Conservation (phyloP, 805 yeast genomes). For the Saccharomycopsis capsularis region DNA sequence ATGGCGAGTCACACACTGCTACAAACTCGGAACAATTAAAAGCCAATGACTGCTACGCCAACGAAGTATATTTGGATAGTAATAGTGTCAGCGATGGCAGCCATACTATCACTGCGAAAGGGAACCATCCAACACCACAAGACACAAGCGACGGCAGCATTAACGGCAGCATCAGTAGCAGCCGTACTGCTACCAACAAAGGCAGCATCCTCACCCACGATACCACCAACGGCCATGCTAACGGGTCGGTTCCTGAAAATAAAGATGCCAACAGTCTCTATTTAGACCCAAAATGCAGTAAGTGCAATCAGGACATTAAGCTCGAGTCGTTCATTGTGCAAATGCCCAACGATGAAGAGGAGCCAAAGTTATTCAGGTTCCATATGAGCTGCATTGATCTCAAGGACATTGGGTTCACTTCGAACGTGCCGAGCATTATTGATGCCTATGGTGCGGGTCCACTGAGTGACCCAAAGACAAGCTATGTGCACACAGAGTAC, state of each 20-base stretch:
- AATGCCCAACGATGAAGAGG: neutral
- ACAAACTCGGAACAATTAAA: neutral
- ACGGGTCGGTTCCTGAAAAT: neutral
- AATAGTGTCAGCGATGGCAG: neutral
- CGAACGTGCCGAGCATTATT: constrained; percentile 1
- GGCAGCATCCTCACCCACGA: neutral
- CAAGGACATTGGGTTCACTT: neutral
- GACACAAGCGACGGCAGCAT: neutral
- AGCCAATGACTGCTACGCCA: neutral
- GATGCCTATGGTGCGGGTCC: constrained; percentile 4
- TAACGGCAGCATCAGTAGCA: too few species aligned
- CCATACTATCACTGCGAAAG: neutral
- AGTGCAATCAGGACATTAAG: constrained; percentile 7
- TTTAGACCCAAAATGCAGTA: constrained; percentile 7
- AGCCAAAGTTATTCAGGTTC: constrained; percentile 1
- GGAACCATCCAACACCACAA: neutral
- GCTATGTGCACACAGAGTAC: neutral
- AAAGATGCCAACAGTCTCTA: neutral
- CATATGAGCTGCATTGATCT: constrained; percentile 10
- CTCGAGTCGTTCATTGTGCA: constrained; percentile 9
- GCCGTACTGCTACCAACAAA: neutral
- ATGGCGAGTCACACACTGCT: too few species aligned
- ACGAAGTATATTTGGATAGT: neutral
- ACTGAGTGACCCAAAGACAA: neutral
- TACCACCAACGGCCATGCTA: neutral